phyloP scores from a whole-genome alignment of 306 rosid genomes.

The Datisca glomerata region DNA sequence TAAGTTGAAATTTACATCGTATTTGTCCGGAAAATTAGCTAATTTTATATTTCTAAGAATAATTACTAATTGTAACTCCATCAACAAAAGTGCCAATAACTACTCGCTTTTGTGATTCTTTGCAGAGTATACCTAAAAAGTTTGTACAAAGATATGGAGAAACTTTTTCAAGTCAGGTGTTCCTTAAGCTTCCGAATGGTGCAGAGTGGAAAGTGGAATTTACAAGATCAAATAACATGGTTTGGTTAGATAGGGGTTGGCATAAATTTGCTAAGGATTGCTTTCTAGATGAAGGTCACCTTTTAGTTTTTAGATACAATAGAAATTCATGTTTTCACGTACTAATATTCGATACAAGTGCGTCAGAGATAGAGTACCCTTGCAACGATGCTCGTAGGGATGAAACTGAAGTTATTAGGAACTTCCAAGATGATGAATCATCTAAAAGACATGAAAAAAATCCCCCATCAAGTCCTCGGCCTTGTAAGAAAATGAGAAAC shows the following conservation, averaged over 20 bases:
- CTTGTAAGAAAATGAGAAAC: constrained; percentile 1
- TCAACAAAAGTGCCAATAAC: too few relatives aligned
- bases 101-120: too few relatives aligned
- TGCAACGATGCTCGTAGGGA: not conserved
- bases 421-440: not conserved
- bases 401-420: not conserved
- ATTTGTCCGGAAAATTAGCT: too few relatives aligned
- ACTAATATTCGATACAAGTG: constrained; percentile 3
- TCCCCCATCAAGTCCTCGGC: not conserved
- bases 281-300: constrained; percentile 8
- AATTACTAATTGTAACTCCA: too few relatives aligned
- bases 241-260: constrained; percentile 30
- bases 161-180: constrained; percentile 1
- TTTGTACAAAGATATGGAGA: constrained; percentile 15
- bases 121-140: constrained; percentile 13
- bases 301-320: constrained; percentile 11
- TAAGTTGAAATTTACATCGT: too few relatives aligned
- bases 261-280: constrained; percentile 15
- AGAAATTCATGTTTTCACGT: constrained; percentile 1
- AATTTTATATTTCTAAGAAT: too few relatives aligned
- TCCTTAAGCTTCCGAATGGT: constrained; percentile 21
- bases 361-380: not conserved
- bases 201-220: constrained; percentile 5
- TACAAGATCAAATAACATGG: constrained; percentile 1
- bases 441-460: not conserved